Evolutionary conservation across 1,139 yeast species (phyloP).

Genomic region (Magnusiomyces ingens): DNA sequence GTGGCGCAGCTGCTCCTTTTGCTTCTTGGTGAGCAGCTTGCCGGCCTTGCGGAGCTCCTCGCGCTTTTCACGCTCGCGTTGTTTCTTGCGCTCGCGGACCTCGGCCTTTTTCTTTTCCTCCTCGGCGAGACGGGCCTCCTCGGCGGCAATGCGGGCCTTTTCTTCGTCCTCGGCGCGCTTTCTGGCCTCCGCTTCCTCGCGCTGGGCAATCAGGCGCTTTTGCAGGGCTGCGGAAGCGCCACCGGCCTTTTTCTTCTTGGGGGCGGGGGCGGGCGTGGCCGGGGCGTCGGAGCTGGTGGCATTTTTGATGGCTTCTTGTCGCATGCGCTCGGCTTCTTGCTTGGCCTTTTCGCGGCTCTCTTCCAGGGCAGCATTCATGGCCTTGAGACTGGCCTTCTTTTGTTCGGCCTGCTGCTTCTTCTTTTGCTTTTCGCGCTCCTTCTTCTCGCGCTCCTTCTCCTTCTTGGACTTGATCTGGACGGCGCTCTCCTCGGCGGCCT

Average conservation of each 20-base stretch:
- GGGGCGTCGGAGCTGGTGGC: constrained; percentile 14
- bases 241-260: constrained; percentile 33
- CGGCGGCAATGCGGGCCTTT: constrained; percentile 55
- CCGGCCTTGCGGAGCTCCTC: constrained; percentile 94
- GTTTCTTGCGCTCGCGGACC: constrained; percentile 62
- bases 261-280: constrained; percentile 30
- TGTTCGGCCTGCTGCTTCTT: constrained; percentile 88
- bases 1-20: constrained; percentile 82
- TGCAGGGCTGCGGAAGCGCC: constrained; percentile 42
- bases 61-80: constrained; percentile 68
- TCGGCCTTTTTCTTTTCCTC: constrained; percentile 64
- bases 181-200: constrained; percentile 75
- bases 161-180: constrained; percentile 81
- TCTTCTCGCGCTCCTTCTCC: constrained; percentile 96
- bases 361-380: constrained; percentile 47
- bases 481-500: constrained; percentile 48
- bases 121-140: constrained; percentile 44
- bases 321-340: constrained; percentile 32
- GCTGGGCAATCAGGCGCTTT: constrained; percentile 79
- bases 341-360: constrained; percentile 29
- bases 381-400: constrained; percentile 75
- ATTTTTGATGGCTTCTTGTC: constrained; percentile 29
- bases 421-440: constrained; percentile 84
- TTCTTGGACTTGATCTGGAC: constrained; percentile 72
- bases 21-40: constrained; percentile 71